Conservation (phyloP, 352 stramenopile species). For the Phytophthora sojae region DNA sequence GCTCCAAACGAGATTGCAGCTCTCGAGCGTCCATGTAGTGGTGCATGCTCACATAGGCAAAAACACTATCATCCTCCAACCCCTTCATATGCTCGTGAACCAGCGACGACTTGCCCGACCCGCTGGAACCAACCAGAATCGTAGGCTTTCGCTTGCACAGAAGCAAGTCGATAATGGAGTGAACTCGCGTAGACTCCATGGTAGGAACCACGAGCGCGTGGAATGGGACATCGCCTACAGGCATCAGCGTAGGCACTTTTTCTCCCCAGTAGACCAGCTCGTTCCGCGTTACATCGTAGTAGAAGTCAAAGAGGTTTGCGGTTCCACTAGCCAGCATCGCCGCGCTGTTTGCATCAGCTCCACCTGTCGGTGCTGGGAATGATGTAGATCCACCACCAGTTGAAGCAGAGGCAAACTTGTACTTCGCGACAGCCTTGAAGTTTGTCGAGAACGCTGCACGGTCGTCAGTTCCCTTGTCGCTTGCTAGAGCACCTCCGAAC, state of each 20-base stretch:
- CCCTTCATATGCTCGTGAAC: slow-evolving; percentile 77
- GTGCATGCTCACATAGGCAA: slow-evolving; percentile 79
- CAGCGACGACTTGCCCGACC: slow-evolving; percentile 88
- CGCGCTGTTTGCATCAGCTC: slow-evolving; percentile 22
- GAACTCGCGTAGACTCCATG: slow-evolving; percentile 73
- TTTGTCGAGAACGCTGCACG: slow-evolving; percentile 62
- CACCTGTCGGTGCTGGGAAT: background rate
- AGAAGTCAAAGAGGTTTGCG: slow-evolving; percentile 80
- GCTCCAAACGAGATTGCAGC: slow-evolving; percentile 83
- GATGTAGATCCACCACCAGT: slow-evolving; percentile 5
- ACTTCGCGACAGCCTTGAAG: slow-evolving; percentile 78
- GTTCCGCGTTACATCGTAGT: slow-evolving; percentile 74
- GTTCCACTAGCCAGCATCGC: slow-evolving; percentile 23
- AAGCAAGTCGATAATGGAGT: slow-evolving; percentile 70
- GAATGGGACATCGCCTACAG: slow-evolving; percentile 57
- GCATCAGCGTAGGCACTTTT: slow-evolving; percentile 49
- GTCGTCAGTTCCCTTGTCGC: slow-evolving; percentile 79
- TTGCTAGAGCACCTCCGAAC: slow-evolving; percentile 94
- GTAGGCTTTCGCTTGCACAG: slow-evolving; percentile 55
- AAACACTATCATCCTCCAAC: slow-evolving; percentile 66
- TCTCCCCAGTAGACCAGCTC: slow-evolving; percentile 85
- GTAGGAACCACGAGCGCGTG: slow-evolving; percentile 80
- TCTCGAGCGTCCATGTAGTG: slow-evolving; percentile 89
- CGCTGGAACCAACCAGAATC: slow-evolving; percentile 83
- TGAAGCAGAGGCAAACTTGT: slow-evolving; percentile 54